These are phyloP conservation scores for Solanum gandarillasii DNA, from an alignment of 257 asterid species.

Conservation along the genomic window DNA sequence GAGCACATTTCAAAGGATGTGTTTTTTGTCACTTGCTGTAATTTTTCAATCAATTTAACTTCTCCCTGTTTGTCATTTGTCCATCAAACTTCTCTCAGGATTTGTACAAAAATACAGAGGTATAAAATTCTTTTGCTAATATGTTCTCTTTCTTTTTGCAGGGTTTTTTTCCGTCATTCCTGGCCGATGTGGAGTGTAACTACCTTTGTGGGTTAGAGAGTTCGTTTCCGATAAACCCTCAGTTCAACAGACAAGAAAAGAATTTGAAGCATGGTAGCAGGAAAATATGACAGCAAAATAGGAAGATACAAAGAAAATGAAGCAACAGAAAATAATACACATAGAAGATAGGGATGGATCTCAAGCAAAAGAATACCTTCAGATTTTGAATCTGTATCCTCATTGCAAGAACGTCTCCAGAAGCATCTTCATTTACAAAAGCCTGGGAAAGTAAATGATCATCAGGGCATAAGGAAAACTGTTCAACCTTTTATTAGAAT, in stretches of 20 bases:
- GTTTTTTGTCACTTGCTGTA: background rate
- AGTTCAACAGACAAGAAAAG: background rate
- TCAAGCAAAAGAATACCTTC: conserved; percentile 35
- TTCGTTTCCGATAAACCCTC: background rate
- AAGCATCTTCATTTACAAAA: conserved; percentile 77
- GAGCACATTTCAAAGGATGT: background rate
- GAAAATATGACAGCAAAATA: background rate
- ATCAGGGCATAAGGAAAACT: background rate
- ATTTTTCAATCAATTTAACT: background rate
- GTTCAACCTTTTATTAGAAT: background rate
- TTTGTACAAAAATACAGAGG: background rate
- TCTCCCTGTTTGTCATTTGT: background rate
- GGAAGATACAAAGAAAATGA: background rate
- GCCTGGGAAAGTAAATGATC: conserved; percentile 34
- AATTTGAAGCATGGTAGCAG: background rate
- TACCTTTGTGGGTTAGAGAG: background rate
- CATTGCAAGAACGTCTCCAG: conserved; percentile 77
- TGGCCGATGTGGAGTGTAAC: background rate
- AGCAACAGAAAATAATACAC: background rate
- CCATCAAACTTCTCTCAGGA: background rate
- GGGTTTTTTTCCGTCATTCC: background rate
- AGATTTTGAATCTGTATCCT: conserved; percentile 67
- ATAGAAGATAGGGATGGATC: background rate
- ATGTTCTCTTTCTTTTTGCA: background rate
- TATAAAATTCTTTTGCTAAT: background rate